Percentiles rank a stretch among this genome's conserved stretches.
Evolutionary conservation across 2,329 filamentous ascomycete species (phyloP).

Genomic region (Penicillium sp.): DNA sequence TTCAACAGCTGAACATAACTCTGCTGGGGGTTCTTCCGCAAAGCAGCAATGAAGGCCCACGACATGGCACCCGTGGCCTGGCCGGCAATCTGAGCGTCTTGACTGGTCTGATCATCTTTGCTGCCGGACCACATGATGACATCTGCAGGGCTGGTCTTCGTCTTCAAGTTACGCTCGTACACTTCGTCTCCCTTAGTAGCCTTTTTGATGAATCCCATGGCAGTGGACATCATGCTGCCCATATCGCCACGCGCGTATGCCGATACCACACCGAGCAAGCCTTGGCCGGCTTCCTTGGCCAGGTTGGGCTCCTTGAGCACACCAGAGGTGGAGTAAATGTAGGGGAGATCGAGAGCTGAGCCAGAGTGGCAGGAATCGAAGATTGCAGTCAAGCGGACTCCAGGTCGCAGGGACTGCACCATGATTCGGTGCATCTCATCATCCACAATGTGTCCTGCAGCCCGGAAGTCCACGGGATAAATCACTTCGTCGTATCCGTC

Average conservation of each 20-base stretch:
- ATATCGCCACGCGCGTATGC: conserved; percentile 84
- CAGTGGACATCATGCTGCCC: conserved; percentile 73
- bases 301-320: conserved; percentile 70
- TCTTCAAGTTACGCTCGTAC: conserved; percentile 77
- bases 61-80: conserved; percentile 98
- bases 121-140: conserved; percentile 98
- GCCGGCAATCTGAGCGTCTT: conserved; percentile 83
- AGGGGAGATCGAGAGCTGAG: conserved; percentile 66
- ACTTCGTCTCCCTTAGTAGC: conserved; percentile 77
- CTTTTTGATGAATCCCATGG: conserved; percentile 86
- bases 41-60: conserved; percentile 88
- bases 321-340: conserved; percentile 67
- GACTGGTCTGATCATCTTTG: conserved; percentile 93
- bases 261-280: conserved; percentile 66
- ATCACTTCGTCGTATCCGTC: conserved; percentile 79
- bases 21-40: conserved; percentile 92
- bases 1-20: conserved; percentile 95
- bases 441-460: conserved; percentile 72
- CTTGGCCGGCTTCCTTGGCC: conserved; percentile 67
- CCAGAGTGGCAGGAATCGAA: conserved; percentile 71
- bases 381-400: conserved; percentile 74
- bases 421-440: conserved; percentile 77
- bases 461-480: conserved; percentile 72
- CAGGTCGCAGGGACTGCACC: conserved; percentile 74
- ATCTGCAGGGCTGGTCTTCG: conserved; percentile 91